phyloP scores from a whole-genome alignment of 2,329 filamentous ascomycete species.

The Scytalidium sp. region DNA sequence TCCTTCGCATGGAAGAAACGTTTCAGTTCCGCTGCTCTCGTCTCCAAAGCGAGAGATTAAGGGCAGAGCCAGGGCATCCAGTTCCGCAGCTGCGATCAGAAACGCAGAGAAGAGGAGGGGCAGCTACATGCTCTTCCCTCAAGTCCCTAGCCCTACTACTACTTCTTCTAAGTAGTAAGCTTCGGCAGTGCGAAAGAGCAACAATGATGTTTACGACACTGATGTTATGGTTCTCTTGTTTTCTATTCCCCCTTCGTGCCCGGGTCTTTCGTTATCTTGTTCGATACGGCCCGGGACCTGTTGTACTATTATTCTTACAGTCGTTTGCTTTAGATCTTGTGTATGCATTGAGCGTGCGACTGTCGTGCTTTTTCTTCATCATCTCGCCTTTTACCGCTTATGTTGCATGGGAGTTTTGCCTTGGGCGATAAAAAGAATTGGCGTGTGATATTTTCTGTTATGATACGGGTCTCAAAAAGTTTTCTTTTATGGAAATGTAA shows the following conservation, averaged over 20 bases:
- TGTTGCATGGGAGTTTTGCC: background rate
- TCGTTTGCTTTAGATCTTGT: background rate
- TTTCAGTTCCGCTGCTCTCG: slow-evolving; percentile 22
- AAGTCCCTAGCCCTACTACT: slow-evolving; percentile 3
- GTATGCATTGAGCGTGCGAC: background rate
- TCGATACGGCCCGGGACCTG: background rate
- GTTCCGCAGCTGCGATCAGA: slow-evolving; percentile 7
- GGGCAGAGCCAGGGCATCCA: slow-evolving; percentile 19
- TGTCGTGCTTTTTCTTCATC: background rate
- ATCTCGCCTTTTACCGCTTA: background rate
- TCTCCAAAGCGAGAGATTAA: slow-evolving; percentile 16
- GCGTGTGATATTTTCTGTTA: background rate
- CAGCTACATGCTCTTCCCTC: slow-evolving; percentile 27
- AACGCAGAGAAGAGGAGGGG: slow-evolving; percentile 17
- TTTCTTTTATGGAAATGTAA: background rate
- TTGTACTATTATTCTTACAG: slow-evolving; percentile 1
- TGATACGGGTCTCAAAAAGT: background rate
- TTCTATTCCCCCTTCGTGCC: background rate
- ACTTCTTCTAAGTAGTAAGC: too few relatives aligned
- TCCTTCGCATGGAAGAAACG: slow-evolving; percentile 21
- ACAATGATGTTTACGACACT: background rate
- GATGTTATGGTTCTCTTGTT: background rate
- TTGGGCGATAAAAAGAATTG: background rate
- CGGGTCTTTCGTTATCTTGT: background rate
- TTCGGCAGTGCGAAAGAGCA: too few relatives aligned